These are phyloP conservation scores for Cutaneotrichosporon dermatis DNA, from an alignment of 1,284 basidiomycete species.

Conservation along the genomic window DNA sequence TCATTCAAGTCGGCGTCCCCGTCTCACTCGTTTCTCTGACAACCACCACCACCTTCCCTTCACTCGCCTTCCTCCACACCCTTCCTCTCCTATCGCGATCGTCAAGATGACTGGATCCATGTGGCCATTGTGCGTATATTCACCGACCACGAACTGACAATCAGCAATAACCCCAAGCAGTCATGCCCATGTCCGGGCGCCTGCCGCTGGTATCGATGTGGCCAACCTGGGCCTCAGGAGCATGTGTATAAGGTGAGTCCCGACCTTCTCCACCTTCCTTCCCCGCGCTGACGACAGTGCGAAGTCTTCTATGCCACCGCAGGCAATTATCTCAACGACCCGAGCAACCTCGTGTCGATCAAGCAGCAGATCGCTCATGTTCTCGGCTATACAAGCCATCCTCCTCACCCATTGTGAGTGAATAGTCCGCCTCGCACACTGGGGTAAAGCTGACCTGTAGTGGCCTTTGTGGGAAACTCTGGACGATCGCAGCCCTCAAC, in stretches of 20 bases:
- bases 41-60: neutral
- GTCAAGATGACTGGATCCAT: neutral
- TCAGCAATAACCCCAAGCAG: neutral
- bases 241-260: constrained; percentile 17
- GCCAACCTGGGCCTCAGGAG: constrained; percentile 17
- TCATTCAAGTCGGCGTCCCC: neutral
- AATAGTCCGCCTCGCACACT: too few relatives aligned
- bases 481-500: constrained; percentile 17
- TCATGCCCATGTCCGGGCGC: constrained; percentile 2
- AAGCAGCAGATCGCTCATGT: constrained; percentile 5
- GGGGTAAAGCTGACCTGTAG: constrained; percentile 1
- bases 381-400: constrained; percentile 7
- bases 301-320: constrained; percentile 18
- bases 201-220: constrained; percentile 19
- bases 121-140: neutral
- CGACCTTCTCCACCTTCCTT: neutral
- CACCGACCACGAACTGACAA: neutral
- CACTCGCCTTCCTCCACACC: neutral
- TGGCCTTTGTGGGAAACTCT: constrained; percentile 16
- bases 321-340: constrained; percentile 10
- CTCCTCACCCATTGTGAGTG: constrained; percentile 13
- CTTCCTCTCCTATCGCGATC: neutral
- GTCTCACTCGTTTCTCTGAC: neutral
- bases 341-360: constrained; percentile 3
- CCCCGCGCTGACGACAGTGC: constrained; percentile 7